phyloP scores from a whole-genome alignment of 495 filamentous ascomycete species.

The Darksidea phi region DNA sequence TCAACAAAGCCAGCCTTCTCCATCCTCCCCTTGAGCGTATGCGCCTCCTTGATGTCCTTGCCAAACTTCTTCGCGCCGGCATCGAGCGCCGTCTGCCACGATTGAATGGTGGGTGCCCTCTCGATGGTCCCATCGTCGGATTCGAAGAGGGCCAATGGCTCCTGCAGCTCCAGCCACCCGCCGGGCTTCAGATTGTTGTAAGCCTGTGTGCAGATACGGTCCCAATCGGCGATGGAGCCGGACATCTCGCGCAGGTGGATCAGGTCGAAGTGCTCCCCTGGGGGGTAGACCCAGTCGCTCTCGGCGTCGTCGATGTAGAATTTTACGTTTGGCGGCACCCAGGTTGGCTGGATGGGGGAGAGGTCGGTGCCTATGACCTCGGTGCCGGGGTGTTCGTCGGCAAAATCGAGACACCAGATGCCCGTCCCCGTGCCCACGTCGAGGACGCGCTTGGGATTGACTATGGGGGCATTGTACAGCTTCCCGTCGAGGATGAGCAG shows the following conservation, averaged over 20 bases:
- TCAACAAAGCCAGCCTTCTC: slow-evolving; percentile 35
- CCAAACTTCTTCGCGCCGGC: slow-evolving; percentile 22
- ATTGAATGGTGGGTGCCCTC: slow-evolving; percentile 2
- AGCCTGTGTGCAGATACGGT: slow-evolving; percentile 25
- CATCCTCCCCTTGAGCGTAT: slow-evolving; percentile 26
- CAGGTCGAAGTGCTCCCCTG: slow-evolving; percentile 36
- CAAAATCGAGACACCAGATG: slow-evolving; percentile 31
- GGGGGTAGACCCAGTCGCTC: slow-evolving; percentile 34
- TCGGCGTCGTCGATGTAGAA: slow-evolving; percentile 42
- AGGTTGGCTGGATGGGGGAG: slow-evolving; percentile 38
- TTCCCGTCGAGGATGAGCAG: slow-evolving; percentile 21
- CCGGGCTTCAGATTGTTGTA: slow-evolving; percentile 31
- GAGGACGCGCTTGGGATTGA: slow-evolving; percentile 22
- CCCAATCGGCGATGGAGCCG: slow-evolving; percentile 35
- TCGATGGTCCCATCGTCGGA: slow-evolving; percentile 35
- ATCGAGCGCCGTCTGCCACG: slow-evolving; percentile 20
- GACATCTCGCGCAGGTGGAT: slow-evolving; percentile 35
- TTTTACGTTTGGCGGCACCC: slow-evolving; percentile 38
- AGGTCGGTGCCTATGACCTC: slow-evolving; percentile 39
- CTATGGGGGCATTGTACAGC: slow-evolving; percentile 29
- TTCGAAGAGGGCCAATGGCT: slow-evolving; percentile 21
- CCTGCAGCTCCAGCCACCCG: slow-evolving; percentile 40
- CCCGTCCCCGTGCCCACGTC: slow-evolving; percentile 35
- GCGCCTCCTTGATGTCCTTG: slow-evolving; percentile 17
- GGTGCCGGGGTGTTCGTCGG: slow-evolving; percentile 23